These are phyloP conservation scores for Melampsora americana DNA, from an alignment of 1,284 basidiomycete genomes.

Conservation along the genomic window DNA sequence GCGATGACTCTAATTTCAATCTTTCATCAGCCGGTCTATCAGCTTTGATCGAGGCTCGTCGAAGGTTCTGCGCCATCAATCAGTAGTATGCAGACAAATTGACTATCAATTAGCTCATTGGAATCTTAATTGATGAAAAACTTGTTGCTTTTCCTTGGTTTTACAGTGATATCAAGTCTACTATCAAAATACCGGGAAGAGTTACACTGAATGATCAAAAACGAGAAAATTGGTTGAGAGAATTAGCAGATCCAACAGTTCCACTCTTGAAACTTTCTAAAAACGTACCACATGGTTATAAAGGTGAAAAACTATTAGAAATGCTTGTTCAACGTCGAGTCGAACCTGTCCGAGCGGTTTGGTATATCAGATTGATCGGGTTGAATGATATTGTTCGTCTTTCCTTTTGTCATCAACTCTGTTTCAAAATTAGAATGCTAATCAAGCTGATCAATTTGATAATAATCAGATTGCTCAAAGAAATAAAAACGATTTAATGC, in stretches of 20 bases:
- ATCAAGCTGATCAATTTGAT: neutral
- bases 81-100: conserved; percentile 28
- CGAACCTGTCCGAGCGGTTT: conserved; percentile 79
- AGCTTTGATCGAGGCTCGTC: conserved; percentile 67
- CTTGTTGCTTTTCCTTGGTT: conserved; percentile 62
- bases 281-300: conserved; percentile 87
- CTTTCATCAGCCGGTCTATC: conserved; percentile 68
- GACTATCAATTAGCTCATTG: neutral
- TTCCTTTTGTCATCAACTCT: neutral
- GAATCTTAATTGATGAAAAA: neutral
- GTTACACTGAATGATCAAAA: conserved; percentile 87
- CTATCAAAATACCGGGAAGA: conserved; percentile 54
- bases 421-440: no score
- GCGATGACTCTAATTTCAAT: conserved; percentile 49
- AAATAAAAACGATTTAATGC: conserved; percentile 43
- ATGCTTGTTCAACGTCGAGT: conserved; percentile 77
- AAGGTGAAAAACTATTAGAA: conserved; percentile 85
- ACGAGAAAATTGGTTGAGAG: conserved; percentile 80
- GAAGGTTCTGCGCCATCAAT: conserved; percentile 48
- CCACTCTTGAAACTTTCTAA: conserved; percentile 81
- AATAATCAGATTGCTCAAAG: conserved; percentile 35
- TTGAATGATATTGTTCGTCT: conserved; percentile 80
- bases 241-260: conserved; percentile 81
- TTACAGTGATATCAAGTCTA: conserved; percentile 38
- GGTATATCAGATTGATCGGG: conserved; percentile 93